Evolutionary conservation across 495 filamentous ascomycete species (phyloP), one percentile per base, ranked within the genome.

Genomic region (Penicillium lagena): DNA sequence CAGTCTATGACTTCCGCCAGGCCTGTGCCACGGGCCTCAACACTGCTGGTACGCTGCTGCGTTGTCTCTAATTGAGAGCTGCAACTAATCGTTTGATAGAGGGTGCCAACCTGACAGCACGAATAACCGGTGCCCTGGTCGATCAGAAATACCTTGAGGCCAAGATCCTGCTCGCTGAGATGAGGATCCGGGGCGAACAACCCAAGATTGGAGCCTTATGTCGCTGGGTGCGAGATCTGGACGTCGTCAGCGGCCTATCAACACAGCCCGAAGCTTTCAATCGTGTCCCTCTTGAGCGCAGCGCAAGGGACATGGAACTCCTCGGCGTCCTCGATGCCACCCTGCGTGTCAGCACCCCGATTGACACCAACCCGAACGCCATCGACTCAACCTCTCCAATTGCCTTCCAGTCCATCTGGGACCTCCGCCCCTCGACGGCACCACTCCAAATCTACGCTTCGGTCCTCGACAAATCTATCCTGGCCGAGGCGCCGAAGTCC

Each of bases 141-240:
- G 64, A 68, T 30, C 55, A 56, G 35, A 64, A 64, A 44, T 68
- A 64, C 34, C 30, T 57, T 7, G 64, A 68, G 27, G 64, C 64
- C 38, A 66, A 45, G 29, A 49, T 68, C 30, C 37, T 68, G 12
- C 64, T 68, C 2, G 60, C 64, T 0, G 64, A 68, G 47, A 64
- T 68, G 64, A 52, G 62, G 12, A 60, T 68, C n/a, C 27, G 60
- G 12, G 44, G 57, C 0, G 60, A 68, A 47, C 55, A 66, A 40
- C 64, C 64, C 13, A 64, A 66, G 45, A 68, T 68, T 30, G 64
- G 64, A 43, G 63, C 64, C 6, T 51, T 68, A 37, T 68, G 64
- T 52, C 64, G 64, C 37, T 68, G 64, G 64, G 64, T 66, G 3
- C 60, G 64, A 42, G 64, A 68, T 40, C 42, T 68, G 34, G 64